Evolutionary conservation across 768 basidiomycete species (phyloP).

Genomic region (Phanerodontia chrysosporium): DNA sequence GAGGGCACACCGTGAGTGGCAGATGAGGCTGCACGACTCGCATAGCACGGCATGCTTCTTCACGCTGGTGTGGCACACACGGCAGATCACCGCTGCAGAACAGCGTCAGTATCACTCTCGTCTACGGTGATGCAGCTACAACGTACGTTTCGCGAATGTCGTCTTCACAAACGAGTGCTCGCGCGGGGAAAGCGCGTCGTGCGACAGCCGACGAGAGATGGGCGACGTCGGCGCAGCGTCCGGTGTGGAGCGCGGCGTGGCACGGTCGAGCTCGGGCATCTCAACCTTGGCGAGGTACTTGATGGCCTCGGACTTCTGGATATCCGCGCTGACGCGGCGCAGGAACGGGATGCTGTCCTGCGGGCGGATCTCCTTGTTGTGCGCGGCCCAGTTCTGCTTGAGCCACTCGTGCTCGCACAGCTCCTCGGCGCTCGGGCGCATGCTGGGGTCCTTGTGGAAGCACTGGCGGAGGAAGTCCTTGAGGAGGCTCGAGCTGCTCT

Average conservation of each 20-base stretch:
- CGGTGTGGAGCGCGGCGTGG: slow-evolving; percentile 30
- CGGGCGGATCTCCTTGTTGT: slow-evolving; percentile 80
- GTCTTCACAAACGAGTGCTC: slow-evolving; percentile 89
- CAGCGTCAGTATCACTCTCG: not conserved
- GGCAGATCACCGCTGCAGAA: slow-evolving; percentile 73
- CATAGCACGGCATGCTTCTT: slow-evolving; percentile 89
- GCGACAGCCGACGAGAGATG: slow-evolving; percentile 19
- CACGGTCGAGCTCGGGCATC: slow-evolving; percentile 42
- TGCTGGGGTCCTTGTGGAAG: slow-evolving; percentile 82
- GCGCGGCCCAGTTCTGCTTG: slow-evolving; percentile 70
- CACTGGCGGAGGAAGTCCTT: slow-evolving; percentile 81
- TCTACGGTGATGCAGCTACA: slow-evolving; percentile 17
- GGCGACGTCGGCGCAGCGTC: slow-evolving; percentile 35
- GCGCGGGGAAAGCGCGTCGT: slow-evolving; percentile 49
- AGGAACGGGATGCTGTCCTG: slow-evolving; percentile 96
- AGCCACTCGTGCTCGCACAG: slow-evolving; percentile 94
- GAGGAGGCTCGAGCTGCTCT: slow-evolving; percentile 70
- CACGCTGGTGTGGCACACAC: slow-evolving; percentile 73
- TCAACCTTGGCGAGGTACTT: slow-evolving; percentile 47
- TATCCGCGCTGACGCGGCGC: slow-evolving; percentile 82
- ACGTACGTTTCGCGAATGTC: slow-evolving; percentile 86
- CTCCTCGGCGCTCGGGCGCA: slow-evolving; percentile 78
- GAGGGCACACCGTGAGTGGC: slow-evolving; percentile 71
- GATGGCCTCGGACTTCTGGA: slow-evolving; percentile 66
- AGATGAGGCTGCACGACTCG: slow-evolving; percentile 84